Evolutionary conservation across 1,139 yeast species (phyloP).

Genomic region (Yamadazyma oceani): DNA sequence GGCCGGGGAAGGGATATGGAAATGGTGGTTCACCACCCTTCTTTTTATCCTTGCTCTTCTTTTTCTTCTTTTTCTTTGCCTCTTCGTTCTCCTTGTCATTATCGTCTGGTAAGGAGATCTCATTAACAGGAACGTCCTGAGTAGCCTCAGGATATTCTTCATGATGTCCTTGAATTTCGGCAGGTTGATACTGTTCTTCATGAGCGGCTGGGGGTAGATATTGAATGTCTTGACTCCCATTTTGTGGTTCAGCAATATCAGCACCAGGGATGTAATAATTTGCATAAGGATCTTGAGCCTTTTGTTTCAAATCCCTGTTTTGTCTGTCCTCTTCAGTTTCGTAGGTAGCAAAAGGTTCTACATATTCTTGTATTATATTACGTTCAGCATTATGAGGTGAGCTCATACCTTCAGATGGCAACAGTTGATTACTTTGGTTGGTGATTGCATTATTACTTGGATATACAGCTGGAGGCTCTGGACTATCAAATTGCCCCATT

Average conservation of each 20-base stretch:
- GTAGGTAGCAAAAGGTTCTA: constrained; percentile 34
- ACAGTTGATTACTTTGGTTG: constrained; percentile 8
- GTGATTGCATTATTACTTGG: constrained; percentile 3
- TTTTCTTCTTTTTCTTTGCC: constrained; percentile 17
- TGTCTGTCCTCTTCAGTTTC: constrained; percentile 20
- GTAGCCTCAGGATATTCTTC: constrained; percentile 2
- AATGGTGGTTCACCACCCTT: constrained; percentile 10
- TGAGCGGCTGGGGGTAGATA: background rate
- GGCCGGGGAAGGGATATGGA: constrained; percentile 18
- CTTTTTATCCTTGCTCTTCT: constrained; percentile 15
- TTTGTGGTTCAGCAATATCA: constrained; percentile 4
- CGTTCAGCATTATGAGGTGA: constrained; percentile 10
- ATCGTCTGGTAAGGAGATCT: constrained; percentile 8
- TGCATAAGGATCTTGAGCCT: constrained; percentile 26
- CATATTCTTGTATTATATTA: constrained; percentile 11
- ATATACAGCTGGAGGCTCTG: constrained; percentile 3
- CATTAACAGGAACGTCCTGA: background rate
- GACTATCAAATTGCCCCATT: background rate
- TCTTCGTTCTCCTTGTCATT: constrained; percentile 17
- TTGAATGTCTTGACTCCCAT: background rate
- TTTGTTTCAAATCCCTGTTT: constrained; percentile 17
- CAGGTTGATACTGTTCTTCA: constrained; percentile 2
- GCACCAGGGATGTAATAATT: constrained; percentile 15
- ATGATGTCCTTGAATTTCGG: constrained; percentile 4
- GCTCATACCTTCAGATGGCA: constrained; percentile 8